Evolutionary conservation across 2,329 filamentous ascomycete species (phyloP).

Genomic region (Ilyonectria robusta): DNA sequence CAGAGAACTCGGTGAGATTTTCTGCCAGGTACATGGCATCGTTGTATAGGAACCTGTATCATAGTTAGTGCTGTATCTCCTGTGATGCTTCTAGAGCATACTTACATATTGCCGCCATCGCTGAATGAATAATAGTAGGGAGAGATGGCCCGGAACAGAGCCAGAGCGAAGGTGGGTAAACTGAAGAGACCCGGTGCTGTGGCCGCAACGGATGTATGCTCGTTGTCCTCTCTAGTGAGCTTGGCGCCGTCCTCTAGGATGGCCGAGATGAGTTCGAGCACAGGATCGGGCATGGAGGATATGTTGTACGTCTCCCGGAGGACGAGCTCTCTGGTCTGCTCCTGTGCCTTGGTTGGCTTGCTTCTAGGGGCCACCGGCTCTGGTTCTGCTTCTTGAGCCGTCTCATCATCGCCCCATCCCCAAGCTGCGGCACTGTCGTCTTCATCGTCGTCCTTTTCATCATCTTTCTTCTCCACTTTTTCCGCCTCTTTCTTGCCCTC

Average conservation of each 20-base stretch:
- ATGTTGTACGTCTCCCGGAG: constrained; percentile 90
- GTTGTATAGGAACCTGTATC: constrained; percentile 74
- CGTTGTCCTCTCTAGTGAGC: constrained; percentile 68
- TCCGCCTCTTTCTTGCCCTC: constrained; percentile 28
- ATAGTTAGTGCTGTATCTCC: constrained; percentile 14
- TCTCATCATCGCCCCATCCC: constrained; percentile 86
- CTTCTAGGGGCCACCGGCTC: constrained; percentile 27
- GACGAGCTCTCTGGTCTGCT: constrained; percentile 75
- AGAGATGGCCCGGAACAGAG: constrained; percentile 85
- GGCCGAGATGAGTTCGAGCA: constrained; percentile 75
- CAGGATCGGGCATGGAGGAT: constrained; percentile 86
- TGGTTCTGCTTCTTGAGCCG: constrained; percentile 43
- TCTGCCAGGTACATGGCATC: constrained; percentile 76
- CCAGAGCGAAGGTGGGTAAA: constrained; percentile 79
- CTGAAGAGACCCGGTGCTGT: constrained; percentile 79
- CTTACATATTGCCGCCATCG: constrained; percentile 75
- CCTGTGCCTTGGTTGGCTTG: constrained; percentile 41
- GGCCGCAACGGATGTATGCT: constrained; percentile 72
- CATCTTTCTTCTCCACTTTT: constrained; percentile 21
- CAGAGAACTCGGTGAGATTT: constrained; percentile 63
- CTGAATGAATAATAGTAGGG: constrained; percentile 79
- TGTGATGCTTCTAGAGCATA: background rate
- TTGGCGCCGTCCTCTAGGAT: constrained; percentile 73
- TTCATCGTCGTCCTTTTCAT: constrained; percentile 53
- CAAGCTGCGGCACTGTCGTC: constrained; percentile 77